A percentile compares a stretch with the other conserved stretches of the same genome.
phyloP scores from a whole-genome alignment of 139 green algal genomes.

The Haematococcus lacustris region DNA sequence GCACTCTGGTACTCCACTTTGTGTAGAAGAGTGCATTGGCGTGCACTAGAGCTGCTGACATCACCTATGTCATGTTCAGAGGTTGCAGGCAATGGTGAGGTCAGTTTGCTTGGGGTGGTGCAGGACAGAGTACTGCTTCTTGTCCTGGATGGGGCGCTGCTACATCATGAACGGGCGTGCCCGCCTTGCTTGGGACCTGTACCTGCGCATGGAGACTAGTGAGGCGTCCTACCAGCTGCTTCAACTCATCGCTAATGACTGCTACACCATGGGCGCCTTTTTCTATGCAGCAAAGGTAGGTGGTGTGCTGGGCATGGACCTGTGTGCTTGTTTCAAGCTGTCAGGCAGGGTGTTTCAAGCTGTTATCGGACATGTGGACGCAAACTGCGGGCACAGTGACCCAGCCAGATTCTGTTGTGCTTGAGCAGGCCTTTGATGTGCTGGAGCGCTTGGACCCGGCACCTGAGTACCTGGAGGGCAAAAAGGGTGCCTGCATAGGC shows the following conservation, averaged over 20 bases:
- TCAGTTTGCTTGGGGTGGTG: no score
- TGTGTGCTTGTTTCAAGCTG: no score
- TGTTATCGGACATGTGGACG: no score
- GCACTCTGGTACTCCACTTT: no score
- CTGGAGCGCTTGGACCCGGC: slow-evolving; percentile 68
- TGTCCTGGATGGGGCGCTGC: slow-evolving; percentile 64
- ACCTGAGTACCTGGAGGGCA: slow-evolving; percentile 70
- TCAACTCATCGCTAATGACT: slow-evolving; percentile 76
- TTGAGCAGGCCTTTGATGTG: slow-evolving; percentile 70
- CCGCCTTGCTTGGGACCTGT: slow-evolving; percentile 68
- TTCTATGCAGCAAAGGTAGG: slow-evolving; percentile 49
- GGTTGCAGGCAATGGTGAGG: no score
- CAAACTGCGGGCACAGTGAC: no score
- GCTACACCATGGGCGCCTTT: slow-evolving; percentile 74
- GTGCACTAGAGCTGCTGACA: no score
- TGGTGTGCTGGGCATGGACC: no score
- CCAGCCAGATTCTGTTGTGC: no score
- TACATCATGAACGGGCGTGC: slow-evolving; percentile 61
- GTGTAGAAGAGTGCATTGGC: no score
- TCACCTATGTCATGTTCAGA: no score
- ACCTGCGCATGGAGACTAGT: slow-evolving; percentile 55
- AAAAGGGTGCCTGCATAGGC: slow-evolving; percentile 64
- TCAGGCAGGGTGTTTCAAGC: no score
- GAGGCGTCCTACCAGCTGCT: slow-evolving; percentile 55
- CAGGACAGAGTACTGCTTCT: slow-evolving; percentile 52